Percentiles rank a stretch among this genome's conserved stretches.
These are phyloP conservation scores for Piromyces finnis DNA, from an alignment of 192 early-diverging fungal species.

Conservation along the genomic window DNA sequence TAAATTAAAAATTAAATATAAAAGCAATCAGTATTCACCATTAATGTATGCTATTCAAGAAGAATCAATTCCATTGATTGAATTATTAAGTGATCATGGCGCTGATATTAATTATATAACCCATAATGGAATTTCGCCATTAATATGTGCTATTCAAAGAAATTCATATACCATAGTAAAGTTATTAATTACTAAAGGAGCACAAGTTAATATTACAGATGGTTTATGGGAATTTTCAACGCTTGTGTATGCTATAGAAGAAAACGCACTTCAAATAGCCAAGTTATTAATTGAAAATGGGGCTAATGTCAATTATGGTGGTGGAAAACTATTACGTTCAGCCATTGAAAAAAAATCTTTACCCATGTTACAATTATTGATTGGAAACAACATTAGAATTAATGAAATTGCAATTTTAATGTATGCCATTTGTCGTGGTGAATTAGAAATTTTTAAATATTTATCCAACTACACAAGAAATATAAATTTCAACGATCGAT, in stretches of 20 bases:
- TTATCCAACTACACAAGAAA: background rate
- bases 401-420: background rate
- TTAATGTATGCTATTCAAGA: no score
- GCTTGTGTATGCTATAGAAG: background rate
- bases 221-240: background rate
- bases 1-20: no score
- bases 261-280: background rate
- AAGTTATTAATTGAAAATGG: background rate
- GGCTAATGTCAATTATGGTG: background rate
- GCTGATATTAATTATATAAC: no score
- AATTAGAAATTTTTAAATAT: background rate
- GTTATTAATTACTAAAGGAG: no score
- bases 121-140: no score
- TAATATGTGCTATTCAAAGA: no score
- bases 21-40: no score
- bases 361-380: background rate
- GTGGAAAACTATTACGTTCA: background rate
- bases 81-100: no score
- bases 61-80: no score
- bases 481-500: background rate
- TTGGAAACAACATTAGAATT: background rate
- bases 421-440: background rate
- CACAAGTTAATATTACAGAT: no score
- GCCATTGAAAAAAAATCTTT: background rate
- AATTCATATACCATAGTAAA: no score